Base-by-base conservation (phyloP, 2,329 filamentous ascomycete species). In the Aspergillus luchuensis region DNA sequence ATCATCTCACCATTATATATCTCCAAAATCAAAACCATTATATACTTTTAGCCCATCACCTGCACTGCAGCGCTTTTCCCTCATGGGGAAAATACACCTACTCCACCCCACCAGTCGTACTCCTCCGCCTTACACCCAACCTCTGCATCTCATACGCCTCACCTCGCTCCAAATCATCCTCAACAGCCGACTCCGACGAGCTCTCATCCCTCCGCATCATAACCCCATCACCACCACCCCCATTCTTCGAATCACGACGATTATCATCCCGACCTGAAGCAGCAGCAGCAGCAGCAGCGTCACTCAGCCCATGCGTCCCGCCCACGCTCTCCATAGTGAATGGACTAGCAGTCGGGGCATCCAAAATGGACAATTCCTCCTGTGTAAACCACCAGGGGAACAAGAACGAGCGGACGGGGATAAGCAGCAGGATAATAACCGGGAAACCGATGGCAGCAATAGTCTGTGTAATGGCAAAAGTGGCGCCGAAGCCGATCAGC, bases 391-490 rank as follows among this genome's bases (percentile, higher is more conserved):
- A 81, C 36, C 78, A 77, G 0, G 89, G 89, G 66, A 92, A 79
- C 5, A 91, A 62, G 61, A 86, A 78, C 1, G 87, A 85, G 8
- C 90, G 83, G 2, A 88, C 76, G 0, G 90, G 90, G 23, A 92
- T 87, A 5, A 92, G 79, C 15, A 86, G 75, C 51, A 92, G 76
- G 69, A 92, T 91, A 64, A 91, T 84, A 38, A 92, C 82, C 8
- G 91, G 91, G 66, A 93, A 94, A 0, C 91, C 91, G 10, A 94
- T 90, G 2, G 91, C 91, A 2, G 90, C 91, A 53, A 93, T 89
- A 0, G 91, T 93, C 77, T 94, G 88, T 0, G 91, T 92, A 69
- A 93, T 91, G 61, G 91, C 90, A 73, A 94, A 92, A 0, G 91
- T 94, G 21, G 88, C 90, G 2, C 82, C 90, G 67, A 93, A 92